Evolutionary conservation across 164 flowering plant genomes (phyloP).

Genomic region (Houttuynia cordata): DNA sequence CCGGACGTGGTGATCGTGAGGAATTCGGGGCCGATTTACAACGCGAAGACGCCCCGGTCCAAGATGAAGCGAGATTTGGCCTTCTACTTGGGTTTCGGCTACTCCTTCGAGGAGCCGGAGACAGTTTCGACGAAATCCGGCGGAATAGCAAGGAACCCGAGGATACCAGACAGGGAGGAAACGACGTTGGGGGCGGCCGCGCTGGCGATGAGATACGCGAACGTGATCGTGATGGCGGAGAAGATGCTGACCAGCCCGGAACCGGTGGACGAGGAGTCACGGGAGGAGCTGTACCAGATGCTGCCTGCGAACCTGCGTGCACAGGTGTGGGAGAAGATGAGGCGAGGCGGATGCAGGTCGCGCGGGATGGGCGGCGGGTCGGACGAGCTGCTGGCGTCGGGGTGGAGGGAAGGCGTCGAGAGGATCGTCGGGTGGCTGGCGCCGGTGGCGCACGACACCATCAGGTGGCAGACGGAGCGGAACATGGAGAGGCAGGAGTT

Average conservation of each 20-base stretch:
- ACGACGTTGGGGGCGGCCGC: conserved; percentile 60
- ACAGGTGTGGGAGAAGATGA: conserved; percentile 34
- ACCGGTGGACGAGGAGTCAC: conserved; percentile 18
- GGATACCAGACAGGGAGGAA: conserved; percentile 19
- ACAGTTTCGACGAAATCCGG: not conserved
- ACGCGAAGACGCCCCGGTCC: not conserved
- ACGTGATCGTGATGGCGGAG: conserved; percentile 40
- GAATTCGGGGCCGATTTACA: conserved; percentile 27
- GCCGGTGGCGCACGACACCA: conserved; percentile 62
- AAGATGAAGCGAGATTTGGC: not conserved
- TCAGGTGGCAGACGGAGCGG: conserved; percentile 63
- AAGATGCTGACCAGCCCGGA: conserved; percentile 17
- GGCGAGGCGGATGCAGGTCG: conserved; percentile 15
- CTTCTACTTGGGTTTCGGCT: conserved; percentile 1
- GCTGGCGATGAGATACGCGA: conserved; percentile 52
- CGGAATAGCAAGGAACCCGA: not conserved
- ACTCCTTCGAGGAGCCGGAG: not conserved
- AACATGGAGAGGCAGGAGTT: conserved; percentile 45
- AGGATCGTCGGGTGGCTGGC: conserved; percentile 55
- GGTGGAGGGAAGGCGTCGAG: conserved; percentile 47
- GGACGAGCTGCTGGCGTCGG: conserved; percentile 28
- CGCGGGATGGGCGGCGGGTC: conserved; percentile 4
- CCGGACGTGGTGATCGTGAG: not conserved
- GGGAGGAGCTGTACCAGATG: conserved; percentile 45
- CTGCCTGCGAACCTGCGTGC: conserved; percentile 35